phyloP scores from a whole-genome alignment of 2,329 filamentous ascomycete genomes.

The Aquanectria penicillioides region DNA sequence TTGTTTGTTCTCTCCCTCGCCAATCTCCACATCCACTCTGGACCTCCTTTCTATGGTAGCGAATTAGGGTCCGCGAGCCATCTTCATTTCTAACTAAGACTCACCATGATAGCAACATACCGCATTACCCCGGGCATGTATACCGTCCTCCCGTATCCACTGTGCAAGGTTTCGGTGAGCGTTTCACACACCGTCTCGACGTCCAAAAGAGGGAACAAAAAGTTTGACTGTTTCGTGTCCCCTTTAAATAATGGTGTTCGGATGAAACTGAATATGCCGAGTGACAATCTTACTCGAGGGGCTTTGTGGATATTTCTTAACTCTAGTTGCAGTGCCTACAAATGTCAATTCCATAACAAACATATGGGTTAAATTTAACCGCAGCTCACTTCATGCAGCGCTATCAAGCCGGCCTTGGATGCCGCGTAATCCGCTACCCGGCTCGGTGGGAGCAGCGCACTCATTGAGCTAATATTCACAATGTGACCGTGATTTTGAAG shows the following conservation, averaged over 20 bases:
- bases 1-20: slow-evolving; percentile 20
- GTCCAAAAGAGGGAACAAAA: slow-evolving; percentile 45
- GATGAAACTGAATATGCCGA: slow-evolving; percentile 46
- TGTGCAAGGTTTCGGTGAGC: slow-evolving; percentile 43
- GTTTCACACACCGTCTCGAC: slow-evolving; percentile 46
- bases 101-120: slow-evolving; percentile 41
- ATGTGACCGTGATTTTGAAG: slow-evolving; percentile 70
- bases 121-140: slow-evolving; percentile 44
- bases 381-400: slow-evolving; percentile 9
- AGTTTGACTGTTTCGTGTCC: slow-evolving; percentile 37
- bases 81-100: slow-evolving; percentile 2
- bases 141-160: slow-evolving; percentile 43
- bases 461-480: slow-evolving; percentile 69
- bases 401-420: slow-evolving; percentile 55
- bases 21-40: slow-evolving; percentile 31
- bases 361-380: background rate
- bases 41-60: slow-evolving; percentile 25
- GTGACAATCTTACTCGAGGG: slow-evolving; percentile 40
- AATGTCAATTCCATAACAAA: background rate
- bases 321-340: slow-evolving; percentile 43
- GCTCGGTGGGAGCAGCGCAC: slow-evolving; percentile 62
- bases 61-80: background rate
- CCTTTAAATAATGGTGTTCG: slow-evolving; percentile 45
- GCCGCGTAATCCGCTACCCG: slow-evolving; percentile 69
- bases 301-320: slow-evolving; percentile 43